Conservation (phyloP, 345 rosid species). For the Gossypium ekmanianum region DNA sequence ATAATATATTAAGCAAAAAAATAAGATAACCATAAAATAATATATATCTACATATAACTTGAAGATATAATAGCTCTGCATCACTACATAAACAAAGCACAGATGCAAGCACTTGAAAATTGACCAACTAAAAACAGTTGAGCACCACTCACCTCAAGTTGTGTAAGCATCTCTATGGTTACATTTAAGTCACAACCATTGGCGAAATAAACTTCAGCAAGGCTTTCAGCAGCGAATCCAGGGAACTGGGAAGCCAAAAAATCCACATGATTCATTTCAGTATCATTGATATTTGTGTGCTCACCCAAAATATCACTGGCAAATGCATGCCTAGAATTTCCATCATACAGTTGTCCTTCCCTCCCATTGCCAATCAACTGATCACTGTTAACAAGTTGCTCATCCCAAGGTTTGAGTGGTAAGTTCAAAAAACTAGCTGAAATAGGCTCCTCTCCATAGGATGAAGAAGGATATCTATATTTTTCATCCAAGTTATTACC, state of each 20-base stretch:
- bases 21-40: background rate
- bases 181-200: slow-evolving; percentile 83
- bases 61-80: slow-evolving; percentile 8
- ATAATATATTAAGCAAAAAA: too few relatives aligned
- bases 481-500: slow-evolving; percentile 55
- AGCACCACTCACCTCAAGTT: slow-evolving; percentile 91
- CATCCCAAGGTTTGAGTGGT: slow-evolving; percentile 72
- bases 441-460: slow-evolving; percentile 59
- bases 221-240: slow-evolving; percentile 94
- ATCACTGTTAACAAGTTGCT: slow-evolving; percentile 52
- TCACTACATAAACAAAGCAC: background rate
- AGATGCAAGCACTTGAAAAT: slow-evolving; percentile 13
- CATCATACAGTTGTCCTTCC: slow-evolving; percentile 51
- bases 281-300: slow-evolving; percentile 46
- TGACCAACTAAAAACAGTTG: slow-evolving; percentile 7
- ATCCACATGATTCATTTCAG: slow-evolving; percentile 64
- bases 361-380: slow-evolving; percentile 55
- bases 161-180: slow-evolving; percentile 96
- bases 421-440: slow-evolving; percentile 42
- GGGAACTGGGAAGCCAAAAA: slow-evolving; percentile 88
- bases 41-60: background rate
- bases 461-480: slow-evolving; percentile 49
- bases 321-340: slow-evolving; percentile 47
- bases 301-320: slow-evolving; percentile 55
- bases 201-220: slow-evolving; percentile 87